phyloP scores from a whole-genome alignment of 805 yeast genomes.

The Barnettozyma sp. region DNA sequence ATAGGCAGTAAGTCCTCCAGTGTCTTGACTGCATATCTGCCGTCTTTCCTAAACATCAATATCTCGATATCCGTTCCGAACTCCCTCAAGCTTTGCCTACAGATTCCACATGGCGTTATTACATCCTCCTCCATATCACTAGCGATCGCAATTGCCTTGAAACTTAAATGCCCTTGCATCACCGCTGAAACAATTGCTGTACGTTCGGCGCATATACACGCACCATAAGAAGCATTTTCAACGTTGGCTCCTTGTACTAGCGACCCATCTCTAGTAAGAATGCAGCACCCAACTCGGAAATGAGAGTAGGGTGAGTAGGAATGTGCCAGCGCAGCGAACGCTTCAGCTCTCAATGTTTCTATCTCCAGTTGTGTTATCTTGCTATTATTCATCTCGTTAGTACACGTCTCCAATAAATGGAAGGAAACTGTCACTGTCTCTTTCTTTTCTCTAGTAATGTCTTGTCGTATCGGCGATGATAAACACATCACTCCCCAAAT shows the following conservation, averaged over 20 bases:
- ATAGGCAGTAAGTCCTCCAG: constrained; percentile 66
- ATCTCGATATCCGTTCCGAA: constrained; percentile 56
- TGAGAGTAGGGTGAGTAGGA: constrained; percentile 45
- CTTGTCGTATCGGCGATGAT: too few species aligned
- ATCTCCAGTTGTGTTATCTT: constrained; percentile 24
- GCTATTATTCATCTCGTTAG: background rate
- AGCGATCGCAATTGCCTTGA: constrained; percentile 61
- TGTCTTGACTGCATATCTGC: constrained; percentile 39
- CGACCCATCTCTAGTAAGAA: constrained; percentile 46
- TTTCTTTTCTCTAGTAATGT: too few species aligned
- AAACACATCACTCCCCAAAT: too few species aligned
- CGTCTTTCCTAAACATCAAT: constrained; percentile 59
- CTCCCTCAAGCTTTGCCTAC: constrained; percentile 86
- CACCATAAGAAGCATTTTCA: constrained; percentile 90
- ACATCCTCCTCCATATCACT: constrained; percentile 47
- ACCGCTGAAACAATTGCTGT: constrained; percentile 56
- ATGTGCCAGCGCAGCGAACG: constrained; percentile 32
- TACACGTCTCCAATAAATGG: too few species aligned
- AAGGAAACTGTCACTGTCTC: too few species aligned
- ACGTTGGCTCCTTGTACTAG: constrained; percentile 74
- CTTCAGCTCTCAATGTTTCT: constrained; percentile 22
- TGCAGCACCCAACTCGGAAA: constrained; percentile 71
- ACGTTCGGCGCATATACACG: constrained; percentile 70
- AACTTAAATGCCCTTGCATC: constrained; percentile 33
- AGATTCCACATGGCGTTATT: constrained; percentile 89